These are phyloP conservation scores for Ulota crispa DNA, from an alignment of 225 moss, liverwort and hornwort species.

Conservation along the genomic window DNA sequence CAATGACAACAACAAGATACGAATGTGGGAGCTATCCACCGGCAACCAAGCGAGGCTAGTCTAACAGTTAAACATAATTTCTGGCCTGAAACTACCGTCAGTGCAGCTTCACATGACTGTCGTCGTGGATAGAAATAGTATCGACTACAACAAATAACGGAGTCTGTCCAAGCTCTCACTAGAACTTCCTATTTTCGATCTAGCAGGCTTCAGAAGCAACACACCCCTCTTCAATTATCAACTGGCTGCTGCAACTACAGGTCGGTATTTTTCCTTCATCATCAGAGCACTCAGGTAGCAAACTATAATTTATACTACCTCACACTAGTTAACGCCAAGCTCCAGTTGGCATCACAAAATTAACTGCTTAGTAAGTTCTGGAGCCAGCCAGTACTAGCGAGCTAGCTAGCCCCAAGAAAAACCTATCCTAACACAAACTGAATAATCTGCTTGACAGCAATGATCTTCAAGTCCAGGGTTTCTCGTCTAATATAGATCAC, in stretches of 20 bases:
- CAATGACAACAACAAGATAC: background rate
- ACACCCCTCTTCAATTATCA: background rate
- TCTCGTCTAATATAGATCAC: background rate
- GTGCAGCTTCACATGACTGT: background rate
- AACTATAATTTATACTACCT: background rate
- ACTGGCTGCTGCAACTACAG: background rate
- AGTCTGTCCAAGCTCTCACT: background rate
- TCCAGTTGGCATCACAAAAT: background rate
- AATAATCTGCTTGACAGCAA: constrained; percentile 10
- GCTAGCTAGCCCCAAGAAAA: background rate
- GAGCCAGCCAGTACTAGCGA: background rate
- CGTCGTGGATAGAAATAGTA: background rate
- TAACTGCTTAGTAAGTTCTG: background rate
- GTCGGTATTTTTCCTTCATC: constrained; percentile 22
- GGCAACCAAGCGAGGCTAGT: background rate
- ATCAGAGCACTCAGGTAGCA: constrained; percentile 28
- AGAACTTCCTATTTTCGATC: constrained; percentile 1
- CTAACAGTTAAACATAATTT: background rate
- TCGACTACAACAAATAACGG: background rate
- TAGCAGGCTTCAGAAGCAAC: constrained; percentile 5
- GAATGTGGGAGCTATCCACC: background rate
- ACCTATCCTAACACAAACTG: background rate
- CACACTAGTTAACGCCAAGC: background rate
- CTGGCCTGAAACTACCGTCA: background rate
- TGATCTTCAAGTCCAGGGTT: background rate